Percentiles rank a stretch among this genome's conserved stretches.
phyloP scores from a whole-genome alignment of 1,139 yeast species.

The Scheffersomyces cryptocercus region DNA sequence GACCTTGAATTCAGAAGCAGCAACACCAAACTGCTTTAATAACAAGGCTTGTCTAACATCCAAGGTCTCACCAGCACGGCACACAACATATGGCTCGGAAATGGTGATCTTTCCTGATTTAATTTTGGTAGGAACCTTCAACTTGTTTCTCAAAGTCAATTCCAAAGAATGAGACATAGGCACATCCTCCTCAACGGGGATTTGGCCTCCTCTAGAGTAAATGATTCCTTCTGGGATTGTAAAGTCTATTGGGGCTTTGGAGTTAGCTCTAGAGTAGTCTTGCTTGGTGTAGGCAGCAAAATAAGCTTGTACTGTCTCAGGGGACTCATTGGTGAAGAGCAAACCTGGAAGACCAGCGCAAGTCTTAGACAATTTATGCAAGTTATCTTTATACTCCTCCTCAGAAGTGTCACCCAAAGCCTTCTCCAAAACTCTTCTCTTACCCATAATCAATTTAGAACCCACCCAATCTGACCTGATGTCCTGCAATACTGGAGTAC shows the following conservation, averaged over 20 bases:
- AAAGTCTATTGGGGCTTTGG: constrained; percentile 79
- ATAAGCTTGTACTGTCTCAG: constrained; percentile 81
- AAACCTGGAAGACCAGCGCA: constrained; percentile 80
- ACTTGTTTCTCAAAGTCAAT: constrained; percentile 83
- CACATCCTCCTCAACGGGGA: constrained; percentile 87
- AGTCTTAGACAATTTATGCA: constrained; percentile 63
- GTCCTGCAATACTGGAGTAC: constrained; percentile 94
- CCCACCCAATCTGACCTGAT: constrained; percentile 92
- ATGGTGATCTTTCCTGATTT: constrained; percentile 84
- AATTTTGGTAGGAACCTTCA: constrained; percentile 88
- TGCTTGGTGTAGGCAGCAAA: constrained; percentile 74
- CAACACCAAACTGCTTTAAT: constrained; percentile 93
- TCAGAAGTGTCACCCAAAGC: constrained; percentile 86
- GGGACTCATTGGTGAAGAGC: constrained; percentile 82
- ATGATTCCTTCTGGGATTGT: constrained; percentile 86
- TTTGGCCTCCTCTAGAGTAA: constrained; percentile 93
- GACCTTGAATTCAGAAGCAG: constrained; percentile 88
- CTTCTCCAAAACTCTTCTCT: constrained; percentile 88
- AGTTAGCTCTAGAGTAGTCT: constrained; percentile 90
- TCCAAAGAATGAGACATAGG: constrained; percentile 97
- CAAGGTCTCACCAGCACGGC: constrained; percentile 74
- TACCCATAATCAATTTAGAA: constrained; percentile 84
- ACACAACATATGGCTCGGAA: constrained; percentile 75
- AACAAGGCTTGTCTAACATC: constrained; percentile 92
- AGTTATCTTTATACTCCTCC: constrained; percentile 86